These are phyloP conservation scores for Erigeron philadelphicus DNA, from an alignment of 140 eudicot genomes.

Conservation along the genomic window DNA sequence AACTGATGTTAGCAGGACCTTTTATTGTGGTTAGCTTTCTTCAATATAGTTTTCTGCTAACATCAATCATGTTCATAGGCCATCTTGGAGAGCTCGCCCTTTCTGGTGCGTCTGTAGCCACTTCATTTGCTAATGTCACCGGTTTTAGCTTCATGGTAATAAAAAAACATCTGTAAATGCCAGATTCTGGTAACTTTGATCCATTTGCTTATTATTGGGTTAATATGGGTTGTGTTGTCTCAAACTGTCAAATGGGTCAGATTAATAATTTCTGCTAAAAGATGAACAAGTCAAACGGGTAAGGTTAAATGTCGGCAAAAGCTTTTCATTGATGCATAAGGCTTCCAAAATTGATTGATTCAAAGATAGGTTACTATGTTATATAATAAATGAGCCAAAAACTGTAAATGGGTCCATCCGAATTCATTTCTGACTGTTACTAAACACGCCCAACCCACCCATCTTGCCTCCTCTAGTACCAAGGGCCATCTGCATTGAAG, in stretches of 20 bases:
- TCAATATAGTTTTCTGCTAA: constrained; percentile 37
- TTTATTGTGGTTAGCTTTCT: constrained; percentile 38
- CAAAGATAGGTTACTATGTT: too few relatives aligned
- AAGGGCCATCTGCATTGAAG: too few relatives aligned
- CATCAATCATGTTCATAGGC: constrained; percentile 45
- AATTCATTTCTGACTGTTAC: too few relatives aligned
- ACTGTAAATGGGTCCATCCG: too few relatives aligned
- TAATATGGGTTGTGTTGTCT: neutral
- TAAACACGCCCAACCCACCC: too few relatives aligned
- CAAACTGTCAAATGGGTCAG: neutral
- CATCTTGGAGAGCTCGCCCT: constrained; percentile 46
- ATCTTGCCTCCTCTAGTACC: too few relatives aligned
- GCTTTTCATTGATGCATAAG: neutral
- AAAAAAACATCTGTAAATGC: neutral
- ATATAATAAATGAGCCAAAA: too few relatives aligned
- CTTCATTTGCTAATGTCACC: constrained; percentile 37
- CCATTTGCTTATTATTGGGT: neutral
- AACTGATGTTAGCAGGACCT: constrained; percentile 43
- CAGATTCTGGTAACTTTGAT: neutral
- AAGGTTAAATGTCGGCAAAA: neutral
- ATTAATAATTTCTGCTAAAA: neutral
- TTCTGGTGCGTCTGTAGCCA: constrained; percentile 45
- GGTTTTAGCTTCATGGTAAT: constrained; percentile 44
- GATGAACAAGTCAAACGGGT: neutral
- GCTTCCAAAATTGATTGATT: neutral